Evolutionary conservation across 768 basidiomycete genomes (phyloP), one percentile per base, ranked within the genome.

Genomic region (Coprinopsis cinerea): DNA sequence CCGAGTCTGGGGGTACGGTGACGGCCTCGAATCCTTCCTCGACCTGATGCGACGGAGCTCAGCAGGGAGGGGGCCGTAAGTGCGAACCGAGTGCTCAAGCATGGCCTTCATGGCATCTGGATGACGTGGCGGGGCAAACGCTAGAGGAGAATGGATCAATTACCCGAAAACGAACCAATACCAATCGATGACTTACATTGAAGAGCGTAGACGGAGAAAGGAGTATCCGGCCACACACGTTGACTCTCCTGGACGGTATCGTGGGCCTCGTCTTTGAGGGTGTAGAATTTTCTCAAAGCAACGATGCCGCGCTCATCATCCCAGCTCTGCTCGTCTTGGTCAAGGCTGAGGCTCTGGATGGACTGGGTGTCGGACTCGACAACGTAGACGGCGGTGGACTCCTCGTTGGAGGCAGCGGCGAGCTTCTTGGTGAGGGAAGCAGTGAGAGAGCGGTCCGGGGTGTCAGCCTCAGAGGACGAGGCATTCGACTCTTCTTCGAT

Each of bases 21-120:
- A 85, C 0, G 85, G 71, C 15, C 88, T 74, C 23, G 88, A 89
- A 24, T 77, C 74, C 0, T 82, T 87, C 13, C 86, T 76, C 1
- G 83, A 85, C 28, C 85, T 77, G 39, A 75, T 61, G 15, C 83
- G 81, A 44, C 72, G 80, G 17, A 88, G 72, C 44, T 88, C 85
- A 0, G 79, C 81, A 0, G 88, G 82, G n/a, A 90, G 76, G 4
- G 85, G 84, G 0, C 81, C 78, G 45, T 78, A 90, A 46, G 70
- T 85, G 63, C 85, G 74, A 28, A 86, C 68, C 0, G 87, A 89
- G 44, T 88, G 79, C 47, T 86, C 77, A 1, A 90, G 69, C 48
- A 91, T 67, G 0, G 85, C 86, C 55, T 78, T 77, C 82, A 90
- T 89, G 6, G 76, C 82, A 4, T 72, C 69, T 3, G 77, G 78